A percentile compares a stretch with the other conserved stretches of the same genome.
Evolutionary conservation across 176 grass and related monocot species (phyloP).

Genomic region (Olyra latifolia): DNA sequence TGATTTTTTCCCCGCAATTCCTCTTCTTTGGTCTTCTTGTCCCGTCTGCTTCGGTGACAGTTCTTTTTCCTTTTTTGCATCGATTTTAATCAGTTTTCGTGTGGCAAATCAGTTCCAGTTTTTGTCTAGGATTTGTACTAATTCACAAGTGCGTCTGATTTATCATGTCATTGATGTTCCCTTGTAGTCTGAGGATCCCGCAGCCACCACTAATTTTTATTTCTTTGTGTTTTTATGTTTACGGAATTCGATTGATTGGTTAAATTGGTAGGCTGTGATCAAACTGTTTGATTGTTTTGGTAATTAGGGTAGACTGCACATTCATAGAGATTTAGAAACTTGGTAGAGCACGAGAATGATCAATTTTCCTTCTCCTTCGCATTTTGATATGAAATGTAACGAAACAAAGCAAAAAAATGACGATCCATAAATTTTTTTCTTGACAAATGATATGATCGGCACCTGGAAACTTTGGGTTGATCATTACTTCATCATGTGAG

Average conservation of each 20-base stretch:
- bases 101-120: background rate
- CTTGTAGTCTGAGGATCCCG: background rate
- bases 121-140: background rate
- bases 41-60: background rate
- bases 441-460: background rate
- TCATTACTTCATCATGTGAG: constrained; percentile 22
- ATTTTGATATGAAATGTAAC: background rate
- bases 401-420: background rate
- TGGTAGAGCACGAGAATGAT: background rate
- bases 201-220: background rate
- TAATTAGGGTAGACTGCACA: background rate
- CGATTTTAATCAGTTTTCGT: background rate
- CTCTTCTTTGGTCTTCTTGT: background rate
- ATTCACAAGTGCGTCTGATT: background rate
- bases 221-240: background rate
- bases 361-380: constrained; percentile 6
- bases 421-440: background rate
- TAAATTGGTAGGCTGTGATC: background rate
- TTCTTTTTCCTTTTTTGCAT: background rate
- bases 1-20: background rate
- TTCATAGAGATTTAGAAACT: background rate
- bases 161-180: background rate
- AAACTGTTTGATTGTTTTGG: background rate
- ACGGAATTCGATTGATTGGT: background rate
- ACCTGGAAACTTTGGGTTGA: background rate